Evolutionary conservation across 1,139 yeast genomes (phyloP), one percentile per base, ranked within the genome.

Genomic region (Pneumocystis murina): DNA sequence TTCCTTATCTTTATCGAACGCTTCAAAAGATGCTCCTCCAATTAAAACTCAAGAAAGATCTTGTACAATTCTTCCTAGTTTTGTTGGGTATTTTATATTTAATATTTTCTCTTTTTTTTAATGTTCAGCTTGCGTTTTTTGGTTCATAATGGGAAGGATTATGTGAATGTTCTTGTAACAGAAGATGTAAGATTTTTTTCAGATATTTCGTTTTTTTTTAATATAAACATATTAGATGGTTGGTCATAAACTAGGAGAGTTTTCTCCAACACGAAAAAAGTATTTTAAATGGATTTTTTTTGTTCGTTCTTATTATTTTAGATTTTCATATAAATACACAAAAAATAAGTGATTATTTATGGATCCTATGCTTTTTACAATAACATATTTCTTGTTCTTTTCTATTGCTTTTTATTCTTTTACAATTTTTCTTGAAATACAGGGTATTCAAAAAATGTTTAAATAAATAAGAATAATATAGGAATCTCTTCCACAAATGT

Each of bases 221-320:
- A 24, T 48, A 3, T 2, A 14, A 8, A 24, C 4, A 12, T 10
- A 12, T 48, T 48, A 92, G 70, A 92, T 92, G 98, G 97, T 92
- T 68, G 98, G 98, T n/a, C 83, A 85, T 68, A 92, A 92, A 74
- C 78, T 92, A 65, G 98, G 98, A 2, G 97, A 92, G 74, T 92
- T 88, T 77, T 96, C 95, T 2, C 87, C 92, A 65, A 92, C 98
- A 1, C 80, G 96, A 73, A 87, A 88, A 59, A 48, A 16, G 55
- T 12, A 24, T 48, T 48, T 24, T 12, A 33, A 33, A 33, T 33
- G 35, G 55, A 48, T 48, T 48, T 10, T 10, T 48, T 24, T 24
- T 43, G 17, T 20, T 16, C 12, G 4, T 48, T 43, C 24, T 48
- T 48, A 24, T 48, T 14, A 24, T 24, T 48, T 48, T 48, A 48